A percentile compares a stretch with the other conserved stretches of the same genome.
Conservation (phyloP, 73 alveolate genomes). For the Paramecium sexaurelia region DNA sequence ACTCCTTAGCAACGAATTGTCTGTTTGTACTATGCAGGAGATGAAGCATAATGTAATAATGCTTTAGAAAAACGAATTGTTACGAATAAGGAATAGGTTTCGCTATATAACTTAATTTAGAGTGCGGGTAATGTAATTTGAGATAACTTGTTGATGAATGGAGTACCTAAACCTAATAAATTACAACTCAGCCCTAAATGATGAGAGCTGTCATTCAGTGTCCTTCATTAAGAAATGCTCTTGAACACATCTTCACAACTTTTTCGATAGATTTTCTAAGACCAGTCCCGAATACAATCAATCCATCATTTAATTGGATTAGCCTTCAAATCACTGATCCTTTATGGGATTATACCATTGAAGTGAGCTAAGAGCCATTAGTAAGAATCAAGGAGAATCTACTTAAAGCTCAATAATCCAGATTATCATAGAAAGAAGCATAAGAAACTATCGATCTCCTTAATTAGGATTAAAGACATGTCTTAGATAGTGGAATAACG, state of each 20-base stretch:
- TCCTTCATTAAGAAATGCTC: neutral
- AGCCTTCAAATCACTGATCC: neutral
- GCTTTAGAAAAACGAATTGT: neutral
- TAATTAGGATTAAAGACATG: neutral
- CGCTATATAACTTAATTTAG: neutral
- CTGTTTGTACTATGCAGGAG: neutral
- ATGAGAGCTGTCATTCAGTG: neutral
- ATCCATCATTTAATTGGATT: neutral
- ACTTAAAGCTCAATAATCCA: neutral
- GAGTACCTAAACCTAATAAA: neutral
- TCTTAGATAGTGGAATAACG: neutral
- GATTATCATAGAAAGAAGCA: neutral
- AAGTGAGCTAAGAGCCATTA: neutral
- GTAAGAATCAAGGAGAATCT: neutral
- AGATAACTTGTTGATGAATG: neutral
- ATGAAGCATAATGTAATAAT: neutral
- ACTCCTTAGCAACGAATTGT: neutral
- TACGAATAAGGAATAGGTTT: neutral
- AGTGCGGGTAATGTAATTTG: slow-evolving; percentile 1
- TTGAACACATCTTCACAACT: neutral
- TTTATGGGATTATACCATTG: neutral
- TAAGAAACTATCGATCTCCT: neutral
- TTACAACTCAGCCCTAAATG: neutral
- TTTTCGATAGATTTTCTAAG: neutral
- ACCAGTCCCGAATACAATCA: neutral